Conservation (phyloP, 2,329 filamentous ascomycete species). For the Penicillium decumbens region DNA sequence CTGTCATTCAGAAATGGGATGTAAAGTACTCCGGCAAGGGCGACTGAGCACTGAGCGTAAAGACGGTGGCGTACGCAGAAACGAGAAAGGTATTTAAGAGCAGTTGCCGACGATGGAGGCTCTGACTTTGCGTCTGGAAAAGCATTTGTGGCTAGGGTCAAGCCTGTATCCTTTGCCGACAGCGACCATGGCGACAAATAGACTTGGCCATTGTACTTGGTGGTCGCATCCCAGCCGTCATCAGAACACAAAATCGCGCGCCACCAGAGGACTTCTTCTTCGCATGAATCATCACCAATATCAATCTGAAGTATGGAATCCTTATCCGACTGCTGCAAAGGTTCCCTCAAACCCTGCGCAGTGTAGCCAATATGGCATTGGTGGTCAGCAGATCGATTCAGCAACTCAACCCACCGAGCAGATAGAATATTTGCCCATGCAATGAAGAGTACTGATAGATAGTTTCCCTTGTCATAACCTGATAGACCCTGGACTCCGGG, state of each 20-base stretch:
- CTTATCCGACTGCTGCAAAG: background rate
- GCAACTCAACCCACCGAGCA: constrained; percentile 22
- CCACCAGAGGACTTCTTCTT: constrained; percentile 19
- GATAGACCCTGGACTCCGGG: constrained; percentile 17
- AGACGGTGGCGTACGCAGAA: constrained; percentile 19
- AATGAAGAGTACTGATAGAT: constrained; percentile 19
- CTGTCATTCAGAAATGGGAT: constrained; percentile 12
- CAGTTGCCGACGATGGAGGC: constrained; percentile 12
- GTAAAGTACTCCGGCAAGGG: constrained; percentile 20
- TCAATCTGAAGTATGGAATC: constrained; percentile 10
- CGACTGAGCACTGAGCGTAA: constrained; percentile 22
- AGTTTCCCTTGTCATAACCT: constrained; percentile 20
- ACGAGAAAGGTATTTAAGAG: constrained; percentile 20
- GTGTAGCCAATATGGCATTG: constrained; percentile 11
- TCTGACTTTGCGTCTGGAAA: background rate
- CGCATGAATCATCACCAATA: constrained; percentile 9
- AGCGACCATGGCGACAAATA: constrained; percentile 23
- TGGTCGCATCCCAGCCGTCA: constrained; percentile 13
- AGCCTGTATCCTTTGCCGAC: constrained; percentile 3
- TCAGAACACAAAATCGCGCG: constrained; percentile 10
- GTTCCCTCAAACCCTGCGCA: background rate
- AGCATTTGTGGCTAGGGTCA: background rate
- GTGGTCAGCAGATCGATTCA: constrained; percentile 16
- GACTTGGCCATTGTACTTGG: constrained; percentile 14
- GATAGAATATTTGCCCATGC: constrained; percentile 27